phyloP scores from a whole-genome alignment of 1,284 basidiomycete species.

The Phellopilus nigrolimitatus region DNA sequence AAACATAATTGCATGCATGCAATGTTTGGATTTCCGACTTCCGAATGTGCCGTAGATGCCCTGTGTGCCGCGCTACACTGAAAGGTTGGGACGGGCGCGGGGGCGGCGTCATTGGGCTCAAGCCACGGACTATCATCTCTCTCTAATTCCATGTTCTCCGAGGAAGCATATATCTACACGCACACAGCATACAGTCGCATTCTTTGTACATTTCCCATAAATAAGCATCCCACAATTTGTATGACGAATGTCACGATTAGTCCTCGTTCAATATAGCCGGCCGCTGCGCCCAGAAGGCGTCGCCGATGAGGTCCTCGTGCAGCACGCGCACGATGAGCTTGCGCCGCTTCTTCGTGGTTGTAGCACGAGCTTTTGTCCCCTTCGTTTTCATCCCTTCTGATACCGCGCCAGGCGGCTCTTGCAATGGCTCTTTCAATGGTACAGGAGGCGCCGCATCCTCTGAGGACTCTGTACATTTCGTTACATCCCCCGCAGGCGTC shows the following conservation, averaged over 20 bases:
- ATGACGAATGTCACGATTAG: background rate
- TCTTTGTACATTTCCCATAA: background rate
- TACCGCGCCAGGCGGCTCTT: no score
- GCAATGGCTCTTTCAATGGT: background rate
- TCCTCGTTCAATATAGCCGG: constrained; percentile 11
- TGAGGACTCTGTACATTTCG: background rate
- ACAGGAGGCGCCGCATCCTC: background rate
- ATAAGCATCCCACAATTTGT: background rate
- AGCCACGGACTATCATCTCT: constrained; percentile 41
- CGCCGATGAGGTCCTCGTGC: constrained; percentile 19
- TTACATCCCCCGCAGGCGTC: background rate
- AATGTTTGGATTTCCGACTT: no score
- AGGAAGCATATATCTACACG: background rate
- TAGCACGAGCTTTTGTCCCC: no score
- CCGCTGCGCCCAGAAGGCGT: constrained; percentile 15
- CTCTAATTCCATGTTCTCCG: constrained; percentile 29
- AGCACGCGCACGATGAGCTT: constrained; percentile 8
- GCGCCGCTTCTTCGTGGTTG: constrained; percentile 1
- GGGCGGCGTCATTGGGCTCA: constrained; percentile 58
- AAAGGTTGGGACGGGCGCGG: constrained; percentile 62
- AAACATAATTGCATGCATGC: no score
- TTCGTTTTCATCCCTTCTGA: no score
- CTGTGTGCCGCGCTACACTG: constrained; percentile 58
- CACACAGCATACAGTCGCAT: background rate
- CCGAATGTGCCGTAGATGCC: constrained; percentile 39